Evolutionary conservation across 176 grass and related monocot genomes (phyloP), one percentile per base, ranked within the genome.

Genomic region (Puya raimondii): DNA sequence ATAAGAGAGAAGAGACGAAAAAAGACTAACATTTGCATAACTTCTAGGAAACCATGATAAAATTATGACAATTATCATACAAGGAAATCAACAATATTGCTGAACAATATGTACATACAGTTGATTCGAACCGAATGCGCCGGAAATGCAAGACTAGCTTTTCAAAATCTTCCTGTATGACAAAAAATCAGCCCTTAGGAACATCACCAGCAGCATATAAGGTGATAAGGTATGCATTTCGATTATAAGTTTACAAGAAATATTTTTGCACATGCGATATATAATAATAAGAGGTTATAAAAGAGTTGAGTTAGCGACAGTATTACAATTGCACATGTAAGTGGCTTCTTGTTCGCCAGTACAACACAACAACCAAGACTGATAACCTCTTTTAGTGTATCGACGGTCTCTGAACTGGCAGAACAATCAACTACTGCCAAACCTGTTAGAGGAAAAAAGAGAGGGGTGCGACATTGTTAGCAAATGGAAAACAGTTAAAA

Each of bases 321-420:
- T 70, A 76, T 78, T 89, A 96, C 93, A 81, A 89, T 85, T 74
- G 66, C 67, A 81, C 84, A 82, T 2, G 89, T 90, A 67, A 96
- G 86, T 51, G 89, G 93, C 49, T 92, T 96, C 82, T 96, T 96
- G 71, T 96, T 96, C 72, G 93, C 93, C 49, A 92, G 64, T 15
- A 92, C 76, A 48, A 85, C 23, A 15, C 89, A 89, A 61, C 83
- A 92, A 64, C 93, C 89, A 65, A 77, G 71, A 48, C 63, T 68
- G 23, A 84, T 65, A 1, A 81, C 86, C 64, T 81, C 56, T 59
- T 87, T 92, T 67, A 96, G 74, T 74, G 85, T 54, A 71, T 48
- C 52, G 78, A 90, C 73, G 12, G 86, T 92, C 17, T 92, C 81
- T 54, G 81, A 78, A 54, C 86, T 96, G 58, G 93, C 93, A 81